Conservation (phyloP, 352 stramenopile genomes). For the Blastocystis sp. region DNA sequence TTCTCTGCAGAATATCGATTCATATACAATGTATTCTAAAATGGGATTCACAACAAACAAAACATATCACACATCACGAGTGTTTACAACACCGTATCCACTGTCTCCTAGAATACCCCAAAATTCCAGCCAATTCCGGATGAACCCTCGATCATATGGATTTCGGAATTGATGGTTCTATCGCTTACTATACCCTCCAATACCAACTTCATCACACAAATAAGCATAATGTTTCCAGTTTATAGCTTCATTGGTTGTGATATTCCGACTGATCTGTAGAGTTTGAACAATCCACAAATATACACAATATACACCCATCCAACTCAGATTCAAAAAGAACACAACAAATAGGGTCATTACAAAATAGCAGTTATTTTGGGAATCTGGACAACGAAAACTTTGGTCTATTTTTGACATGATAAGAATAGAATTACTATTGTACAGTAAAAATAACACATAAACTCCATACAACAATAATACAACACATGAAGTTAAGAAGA, state of each 20-base stretch:
- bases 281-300: constrained; percentile 37
- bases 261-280: constrained; percentile 42
- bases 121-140: constrained; percentile 61
- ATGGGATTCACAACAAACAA: not conserved
- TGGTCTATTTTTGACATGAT: not conserved
- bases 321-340: constrained; percentile 46
- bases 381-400: not conserved
- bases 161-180: constrained; percentile 58
- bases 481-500: constrained; percentile 40
- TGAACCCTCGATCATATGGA: constrained; percentile 56
- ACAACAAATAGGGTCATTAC: not conserved
- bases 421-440: not conserved
- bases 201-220: constrained; percentile 27
- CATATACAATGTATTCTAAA: too few species aligned
- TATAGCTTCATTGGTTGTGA: constrained; percentile 58
- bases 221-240: constrained; percentile 63
- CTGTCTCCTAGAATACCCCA: constrained; percentile 41
- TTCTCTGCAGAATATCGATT: too few species aligned
- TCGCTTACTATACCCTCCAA: not conserved
- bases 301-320: constrained; percentile 44
- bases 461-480: not conserved
- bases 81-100: constrained; percentile 28
- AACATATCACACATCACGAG: not conserved
- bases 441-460: constrained; percentile 36
- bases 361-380: not conserved